These are phyloP conservation scores for Talaromyces sp. DNA, from an alignment of 2,329 filamentous ascomycete genomes.

Conservation along the genomic window DNA sequence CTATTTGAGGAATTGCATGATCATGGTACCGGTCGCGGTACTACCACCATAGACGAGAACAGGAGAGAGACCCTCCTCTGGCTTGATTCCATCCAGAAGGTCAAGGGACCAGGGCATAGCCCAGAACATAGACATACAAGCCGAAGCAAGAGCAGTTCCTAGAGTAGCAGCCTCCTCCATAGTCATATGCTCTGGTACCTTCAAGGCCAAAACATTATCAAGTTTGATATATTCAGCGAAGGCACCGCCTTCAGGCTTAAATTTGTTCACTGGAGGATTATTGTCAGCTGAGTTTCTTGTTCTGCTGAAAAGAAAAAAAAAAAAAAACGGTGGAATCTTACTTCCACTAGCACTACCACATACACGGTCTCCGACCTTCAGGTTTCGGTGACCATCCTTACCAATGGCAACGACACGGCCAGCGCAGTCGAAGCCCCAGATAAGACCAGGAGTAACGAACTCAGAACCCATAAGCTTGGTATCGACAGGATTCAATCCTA, in stretches of 20 bases:
- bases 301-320: too few species aligned
- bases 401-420: background rate
- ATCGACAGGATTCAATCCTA: background rate
- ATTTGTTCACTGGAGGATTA: background rate
- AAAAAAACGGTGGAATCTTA: background rate
- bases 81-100: background rate
- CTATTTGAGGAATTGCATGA: conserved; percentile 1
- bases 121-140: background rate
- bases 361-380: background rate
- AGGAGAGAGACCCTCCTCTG: background rate
- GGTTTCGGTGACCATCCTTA: background rate
- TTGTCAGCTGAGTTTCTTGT: background rate
- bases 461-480: conserved; percentile 1
- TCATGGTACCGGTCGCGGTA: conserved; percentile 3
- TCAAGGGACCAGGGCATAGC: background rate
- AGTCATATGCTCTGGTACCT: background rate
- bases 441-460: conserved; percentile 1
- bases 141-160: background rate
- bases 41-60: conserved; percentile 6
- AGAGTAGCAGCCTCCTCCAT: background rate
- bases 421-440: background rate
- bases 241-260: background rate
- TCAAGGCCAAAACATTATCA: background rate
- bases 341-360: background rate
- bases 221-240: background rate